These are phyloP conservation scores for Conringia planisiliqua DNA, from an alignment of 345 rosid genomes.

Conservation along the genomic window DNA sequence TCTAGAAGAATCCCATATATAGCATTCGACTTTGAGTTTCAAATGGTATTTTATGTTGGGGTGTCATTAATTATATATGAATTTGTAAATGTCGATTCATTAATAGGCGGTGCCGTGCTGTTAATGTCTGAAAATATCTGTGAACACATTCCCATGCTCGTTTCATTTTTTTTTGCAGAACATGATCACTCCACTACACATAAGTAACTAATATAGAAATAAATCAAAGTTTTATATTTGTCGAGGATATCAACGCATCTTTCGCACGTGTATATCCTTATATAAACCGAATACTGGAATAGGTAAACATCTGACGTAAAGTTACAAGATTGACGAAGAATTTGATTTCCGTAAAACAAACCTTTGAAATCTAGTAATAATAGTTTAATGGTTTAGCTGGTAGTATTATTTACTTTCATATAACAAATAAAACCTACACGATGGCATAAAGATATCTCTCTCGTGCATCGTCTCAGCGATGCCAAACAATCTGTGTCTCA, in stretches of 20 bases:
- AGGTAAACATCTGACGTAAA: neutral
- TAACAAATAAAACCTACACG: too few species aligned
- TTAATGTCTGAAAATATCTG: constrained; percentile 20
- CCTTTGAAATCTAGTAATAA: too few species aligned
- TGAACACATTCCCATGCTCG: constrained; percentile 7
- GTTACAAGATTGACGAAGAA: too few species aligned
- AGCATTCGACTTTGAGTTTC: too few species aligned
- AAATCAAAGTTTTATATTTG: neutral
- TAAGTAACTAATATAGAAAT: neutral
- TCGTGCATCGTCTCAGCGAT: too few species aligned
- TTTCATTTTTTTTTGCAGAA: neutral
- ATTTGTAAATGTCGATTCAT: constrained; percentile 8
- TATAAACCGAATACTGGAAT: neutral
- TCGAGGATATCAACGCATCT: constrained; percentile 1
- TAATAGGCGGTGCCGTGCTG: constrained; percentile 29
- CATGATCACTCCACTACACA: constrained; percentile 23
- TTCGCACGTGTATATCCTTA: constrained; percentile 10
- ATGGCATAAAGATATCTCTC: too few species aligned
- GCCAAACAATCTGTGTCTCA: too few species aligned
- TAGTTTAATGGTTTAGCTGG: too few species aligned
- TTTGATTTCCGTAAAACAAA: too few species aligned
- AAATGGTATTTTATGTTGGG: too few species aligned
- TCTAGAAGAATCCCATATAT: too few species aligned
- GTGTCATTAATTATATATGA: neutral
- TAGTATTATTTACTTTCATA: too few species aligned